Percentiles rank a stretch among this genome's conserved stretches.
These are phyloP conservation scores for Mycothermus thermophilus DNA, from an alignment of 495 filamentous ascomycete genomes.

Conservation along the genomic window DNA sequence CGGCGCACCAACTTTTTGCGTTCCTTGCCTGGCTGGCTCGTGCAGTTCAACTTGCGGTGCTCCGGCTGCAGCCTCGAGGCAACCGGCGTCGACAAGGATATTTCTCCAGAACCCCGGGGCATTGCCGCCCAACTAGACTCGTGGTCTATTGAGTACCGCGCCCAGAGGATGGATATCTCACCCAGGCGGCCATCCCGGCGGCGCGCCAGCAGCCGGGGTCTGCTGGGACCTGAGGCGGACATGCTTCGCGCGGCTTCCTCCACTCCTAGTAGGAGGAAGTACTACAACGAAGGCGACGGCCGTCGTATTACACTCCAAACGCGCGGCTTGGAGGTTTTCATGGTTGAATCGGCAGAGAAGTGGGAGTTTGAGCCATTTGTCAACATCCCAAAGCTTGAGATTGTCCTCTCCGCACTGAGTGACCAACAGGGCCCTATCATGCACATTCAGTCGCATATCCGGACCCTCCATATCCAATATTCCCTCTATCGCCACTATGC, in stretches of 20 bases:
- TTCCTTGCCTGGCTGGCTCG: slow-evolving; percentile 67
- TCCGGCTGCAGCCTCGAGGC: slow-evolving; percentile 82
- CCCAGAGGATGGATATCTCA: slow-evolving; percentile 52
- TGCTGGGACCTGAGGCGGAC: slow-evolving; percentile 42
- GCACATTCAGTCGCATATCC: slow-evolving; percentile 69
- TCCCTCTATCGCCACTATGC: slow-evolving; percentile 91
- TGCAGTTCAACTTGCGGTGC: slow-evolving; percentile 71
- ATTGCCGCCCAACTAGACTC: slow-evolving; percentile 76
- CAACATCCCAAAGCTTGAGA: slow-evolving; percentile 72
- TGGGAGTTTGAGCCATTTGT: slow-evolving; percentile 79
- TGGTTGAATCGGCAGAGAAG: slow-evolving; percentile 73
- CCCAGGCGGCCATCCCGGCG: slow-evolving; percentile 38
- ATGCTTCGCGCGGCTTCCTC: slow-evolving; percentile 43
- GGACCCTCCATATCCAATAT: slow-evolving; percentile 69
- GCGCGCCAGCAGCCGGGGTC: slow-evolving; percentile 44
- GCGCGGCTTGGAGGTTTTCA: slow-evolving; percentile 71
- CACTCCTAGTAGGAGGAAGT: slow-evolving; percentile 41
- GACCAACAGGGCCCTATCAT: slow-evolving; percentile 77
- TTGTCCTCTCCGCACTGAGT: slow-evolving; percentile 69
- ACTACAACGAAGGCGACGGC: slow-evolving; percentile 57
- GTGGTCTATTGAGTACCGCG: slow-evolving; percentile 82
- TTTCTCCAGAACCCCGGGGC: slow-evolving; percentile 65
- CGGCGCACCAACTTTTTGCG: slow-evolving; percentile 55
- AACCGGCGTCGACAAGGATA: slow-evolving; percentile 70
- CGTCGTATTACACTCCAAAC: slow-evolving; percentile 68